Conservation (phyloP, 2,329 filamentous ascomycete species). For the Huntiella savannae region DNA sequence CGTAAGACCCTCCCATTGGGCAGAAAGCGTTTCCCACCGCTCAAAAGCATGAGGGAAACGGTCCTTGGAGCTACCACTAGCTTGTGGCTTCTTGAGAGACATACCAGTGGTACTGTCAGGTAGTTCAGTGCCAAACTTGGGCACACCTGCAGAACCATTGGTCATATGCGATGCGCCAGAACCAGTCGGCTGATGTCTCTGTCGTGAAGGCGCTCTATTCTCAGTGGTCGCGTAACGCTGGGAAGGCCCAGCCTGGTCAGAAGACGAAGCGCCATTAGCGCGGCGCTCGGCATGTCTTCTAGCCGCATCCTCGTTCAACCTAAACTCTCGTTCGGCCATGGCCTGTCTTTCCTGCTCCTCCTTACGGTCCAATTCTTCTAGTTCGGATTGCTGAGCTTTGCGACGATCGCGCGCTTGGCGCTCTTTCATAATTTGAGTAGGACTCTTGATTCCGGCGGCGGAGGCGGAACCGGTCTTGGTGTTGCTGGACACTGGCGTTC, state of each 20-base stretch:
- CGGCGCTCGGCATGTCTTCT: conserved; percentile 41
- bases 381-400: conserved; percentile 46
- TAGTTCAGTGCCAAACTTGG: conserved; percentile 6
- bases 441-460: conserved; percentile 55
- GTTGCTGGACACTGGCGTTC: conserved; percentile 7
- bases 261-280: conserved; percentile 30
- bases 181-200: background rate
- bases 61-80: conserved; percentile 21
- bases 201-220: background rate
- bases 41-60: conserved; percentile 94
- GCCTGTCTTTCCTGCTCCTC: conserved; percentile 29
- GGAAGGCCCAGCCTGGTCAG: conserved; percentile 12
- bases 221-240: conserved; percentile 11
- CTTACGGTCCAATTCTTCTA: conserved; percentile 33
- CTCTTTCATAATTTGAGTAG: conserved; percentile 81
- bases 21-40: conserved; percentile 89
- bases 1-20: conserved; percentile 93
- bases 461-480: conserved; percentile 5
- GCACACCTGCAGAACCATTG: conserved; percentile 14
- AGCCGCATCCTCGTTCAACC: conserved; percentile 34
- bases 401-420: conserved; percentile 53
- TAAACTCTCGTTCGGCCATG: conserved; percentile 37
- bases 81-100: conserved; percentile 19
- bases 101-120: conserved; percentile 10
- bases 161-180: conserved; percentile 3